Conservation (phyloP, 2,329 filamentous ascomycete genomes). For the Pestalotiopsis sp. region DNA sequence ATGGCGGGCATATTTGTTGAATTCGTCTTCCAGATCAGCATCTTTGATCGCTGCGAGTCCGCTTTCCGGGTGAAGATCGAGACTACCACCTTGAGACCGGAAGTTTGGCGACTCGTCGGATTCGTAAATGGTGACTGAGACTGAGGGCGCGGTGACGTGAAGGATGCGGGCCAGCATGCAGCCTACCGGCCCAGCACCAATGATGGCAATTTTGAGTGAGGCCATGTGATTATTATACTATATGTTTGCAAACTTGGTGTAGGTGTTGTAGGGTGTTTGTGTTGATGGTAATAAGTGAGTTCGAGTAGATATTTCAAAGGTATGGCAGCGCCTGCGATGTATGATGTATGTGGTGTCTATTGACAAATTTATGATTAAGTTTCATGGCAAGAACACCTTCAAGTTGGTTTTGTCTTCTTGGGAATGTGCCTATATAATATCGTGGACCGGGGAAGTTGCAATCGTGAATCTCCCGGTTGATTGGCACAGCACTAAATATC, state of each 20-base stretch:
- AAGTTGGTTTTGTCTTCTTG: too few species aligned
- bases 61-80: slow-evolving; percentile 55
- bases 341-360: too few species aligned
- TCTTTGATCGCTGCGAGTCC: slow-evolving; percentile 55
- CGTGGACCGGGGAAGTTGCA: background rate
- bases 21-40: slow-evolving; percentile 52
- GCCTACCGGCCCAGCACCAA: slow-evolving; percentile 52
- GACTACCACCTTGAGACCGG: slow-evolving; percentile 52
- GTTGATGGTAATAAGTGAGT: background rate
- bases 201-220: slow-evolving; percentile 44
- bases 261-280: background rate
- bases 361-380: background rate
- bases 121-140: slow-evolving; percentile 55
- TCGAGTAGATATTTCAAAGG: background rate
- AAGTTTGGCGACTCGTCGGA: slow-evolving; percentile 45
- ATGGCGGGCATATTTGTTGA: slow-evolving; percentile 51
- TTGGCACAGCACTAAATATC: too few species aligned
- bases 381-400: background rate
- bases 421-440: background rate
- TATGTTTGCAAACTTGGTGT: background rate
- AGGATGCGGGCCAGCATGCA: slow-evolving; percentile 57
- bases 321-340: background rate
- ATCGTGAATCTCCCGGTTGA: background rate
- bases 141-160: slow-evolving; percentile 38
- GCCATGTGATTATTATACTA: slow-evolving; percentile 14